A percentile compares a stretch with the other conserved stretches of the same genome.
phyloP scores from a whole-genome alignment of 208 protist genomes.

The Crithidia bombi region DNA sequence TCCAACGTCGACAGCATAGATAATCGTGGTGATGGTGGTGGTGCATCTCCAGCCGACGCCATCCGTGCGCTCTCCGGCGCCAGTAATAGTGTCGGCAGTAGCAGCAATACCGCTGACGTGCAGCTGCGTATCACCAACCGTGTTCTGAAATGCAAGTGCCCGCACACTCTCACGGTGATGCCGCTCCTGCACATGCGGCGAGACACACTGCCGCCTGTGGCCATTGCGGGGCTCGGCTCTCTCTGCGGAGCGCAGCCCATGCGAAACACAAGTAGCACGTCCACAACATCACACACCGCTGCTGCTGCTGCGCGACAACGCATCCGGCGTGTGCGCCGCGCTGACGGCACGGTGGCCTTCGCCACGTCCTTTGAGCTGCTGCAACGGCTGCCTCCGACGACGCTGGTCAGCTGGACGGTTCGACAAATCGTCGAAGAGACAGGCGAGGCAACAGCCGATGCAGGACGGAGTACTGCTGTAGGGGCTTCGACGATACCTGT shows the following conservation, averaged over 20 bases:
- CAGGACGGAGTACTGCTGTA: no score
- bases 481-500: conserved; percentile 1
- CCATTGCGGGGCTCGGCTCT: conserved; percentile 64
- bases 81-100: no score
- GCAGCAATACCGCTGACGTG: conserved; percentile 41
- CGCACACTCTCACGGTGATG: conserved; percentile 85
- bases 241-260: conserved; percentile 58
- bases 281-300: neutral
- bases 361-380: conserved; percentile 60
- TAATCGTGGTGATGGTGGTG: neutral
- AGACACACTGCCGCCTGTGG: conserved; percentile 64
- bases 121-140: conserved; percentile 79
- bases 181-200: conserved; percentile 61
- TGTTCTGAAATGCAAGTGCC: conserved; percentile 91
- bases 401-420: conserved; percentile 66
- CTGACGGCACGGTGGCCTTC: conserved; percentile 33
- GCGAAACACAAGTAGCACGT: neutral
- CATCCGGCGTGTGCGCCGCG: conserved; percentile 20
- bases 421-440: conserved; percentile 6
- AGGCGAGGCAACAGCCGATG: neutral
- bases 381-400: conserved; percentile 54
- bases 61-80: no score
- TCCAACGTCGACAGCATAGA: neutral
- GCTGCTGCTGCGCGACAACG: no score
- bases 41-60: neutral